phyloP scores from a whole-genome alignment of 345 rosid species.

The Cochlearia excelsa region DNA sequence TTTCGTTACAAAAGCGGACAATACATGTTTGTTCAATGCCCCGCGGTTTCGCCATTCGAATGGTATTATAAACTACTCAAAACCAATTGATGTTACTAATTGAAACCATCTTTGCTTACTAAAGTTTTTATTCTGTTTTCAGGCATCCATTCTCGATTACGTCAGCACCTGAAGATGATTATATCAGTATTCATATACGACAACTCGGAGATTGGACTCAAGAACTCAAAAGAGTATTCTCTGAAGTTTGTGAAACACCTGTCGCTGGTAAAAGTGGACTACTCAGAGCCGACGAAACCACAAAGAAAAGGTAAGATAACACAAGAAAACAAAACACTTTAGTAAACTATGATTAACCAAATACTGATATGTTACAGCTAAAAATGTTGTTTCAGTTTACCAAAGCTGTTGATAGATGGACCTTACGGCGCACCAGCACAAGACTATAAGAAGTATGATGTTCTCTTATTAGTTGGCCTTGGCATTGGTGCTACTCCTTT shows the following conservation, averaged over 20 bases:
- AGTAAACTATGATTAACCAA: background rate
- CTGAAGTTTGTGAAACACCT: constrained; percentile 84
- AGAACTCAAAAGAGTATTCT: constrained; percentile 78
- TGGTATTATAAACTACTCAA: constrained; percentile 48
- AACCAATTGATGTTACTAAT: constrained; percentile 5
- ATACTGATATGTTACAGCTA: constrained; percentile 2
- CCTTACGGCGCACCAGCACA: constrained; percentile 99
- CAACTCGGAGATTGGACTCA: constrained; percentile 99
- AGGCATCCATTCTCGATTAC: constrained; percentile 99
- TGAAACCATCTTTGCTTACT: constrained; percentile 1
- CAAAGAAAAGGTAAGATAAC: constrained; percentile 60
- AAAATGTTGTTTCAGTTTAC: constrained; percentile 54
- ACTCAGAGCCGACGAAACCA: constrained; percentile 93
- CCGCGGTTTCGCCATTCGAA: constrained; percentile 97
- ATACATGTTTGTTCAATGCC: constrained; percentile 97
- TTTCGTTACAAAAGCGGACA: constrained; percentile 95
- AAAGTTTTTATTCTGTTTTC: constrained; percentile 22
- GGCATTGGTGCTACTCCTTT: constrained; percentile 99
- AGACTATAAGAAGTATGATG: constrained; percentile 85
- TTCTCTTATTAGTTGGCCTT: constrained; percentile 83
- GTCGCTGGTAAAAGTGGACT: constrained; percentile 92
- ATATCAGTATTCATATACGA: constrained; percentile 87
- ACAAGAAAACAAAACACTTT: background rate
- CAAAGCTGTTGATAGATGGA: constrained; percentile 92
- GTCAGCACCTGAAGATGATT: constrained; percentile 93